Conservation (phyloP, 2,329 filamentous ascomycete species). For the Fusarium sp. region DNA sequence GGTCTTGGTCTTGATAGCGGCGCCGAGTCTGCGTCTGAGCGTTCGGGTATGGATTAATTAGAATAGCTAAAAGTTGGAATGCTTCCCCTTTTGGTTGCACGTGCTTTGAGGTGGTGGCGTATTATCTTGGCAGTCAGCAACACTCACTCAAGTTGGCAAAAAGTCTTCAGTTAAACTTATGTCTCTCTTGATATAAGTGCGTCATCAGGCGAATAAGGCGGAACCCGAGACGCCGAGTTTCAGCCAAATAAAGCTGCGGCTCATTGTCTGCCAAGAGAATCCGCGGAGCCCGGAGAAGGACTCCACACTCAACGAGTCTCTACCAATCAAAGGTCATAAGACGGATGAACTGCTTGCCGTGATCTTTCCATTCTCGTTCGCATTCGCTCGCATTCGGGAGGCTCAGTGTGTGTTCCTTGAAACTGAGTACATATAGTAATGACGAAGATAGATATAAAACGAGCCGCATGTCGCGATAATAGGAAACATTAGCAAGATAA, state of each 20-base stretch:
- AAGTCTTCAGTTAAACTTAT: too few species aligned
- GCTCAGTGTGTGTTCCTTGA: background rate
- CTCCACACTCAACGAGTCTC: background rate
- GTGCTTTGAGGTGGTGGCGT: background rate
- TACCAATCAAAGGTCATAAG: background rate
- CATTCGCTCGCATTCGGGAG: background rate
- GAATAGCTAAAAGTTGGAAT: background rate
- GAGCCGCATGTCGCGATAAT: too few species aligned
- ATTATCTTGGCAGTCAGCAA: too few species aligned
- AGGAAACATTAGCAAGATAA: too few species aligned
- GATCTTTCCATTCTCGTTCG: background rate
- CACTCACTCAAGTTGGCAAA: too few species aligned
- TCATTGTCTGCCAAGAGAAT: background rate
- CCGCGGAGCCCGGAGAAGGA: background rate
- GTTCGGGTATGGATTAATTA: background rate
- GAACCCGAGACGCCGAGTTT: background rate
- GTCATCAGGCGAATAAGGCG: background rate
- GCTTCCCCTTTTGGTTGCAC: background rate
- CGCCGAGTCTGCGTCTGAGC: background rate
- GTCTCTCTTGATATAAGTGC: too few species aligned
- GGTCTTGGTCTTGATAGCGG: background rate
- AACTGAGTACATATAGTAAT: background rate
- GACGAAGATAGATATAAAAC: background rate
- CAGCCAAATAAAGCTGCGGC: background rate
- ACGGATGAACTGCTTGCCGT: background rate